Conservation (phyloP, 2,329 filamentous ascomycete genomes). For the Cadophora sp. region DNA sequence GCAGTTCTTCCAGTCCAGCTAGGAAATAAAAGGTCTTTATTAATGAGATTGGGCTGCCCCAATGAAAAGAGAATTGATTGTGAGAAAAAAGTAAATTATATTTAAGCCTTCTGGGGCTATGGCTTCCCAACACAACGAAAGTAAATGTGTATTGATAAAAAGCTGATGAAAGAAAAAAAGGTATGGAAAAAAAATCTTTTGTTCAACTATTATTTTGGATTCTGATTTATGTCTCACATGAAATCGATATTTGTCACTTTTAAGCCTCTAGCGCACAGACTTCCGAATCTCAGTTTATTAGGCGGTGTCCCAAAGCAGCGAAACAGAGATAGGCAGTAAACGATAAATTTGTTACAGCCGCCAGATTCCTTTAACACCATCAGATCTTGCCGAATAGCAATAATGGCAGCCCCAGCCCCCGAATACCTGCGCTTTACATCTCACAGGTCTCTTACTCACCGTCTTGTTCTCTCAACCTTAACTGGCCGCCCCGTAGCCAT, state of each 20-base stretch:
- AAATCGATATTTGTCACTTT: too few species aligned
- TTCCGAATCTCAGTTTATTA: too few species aligned
- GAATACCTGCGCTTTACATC: conserved; percentile 77
- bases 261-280: too few species aligned
- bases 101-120: background rate
- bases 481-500: conserved; percentile 90
- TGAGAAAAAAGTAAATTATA: background rate
- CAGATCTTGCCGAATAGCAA: conserved; percentile 8
- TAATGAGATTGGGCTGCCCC: background rate
- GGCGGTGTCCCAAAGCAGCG: background rate
- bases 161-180: too few species aligned
- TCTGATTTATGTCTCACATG: too few species aligned
- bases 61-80: background rate
- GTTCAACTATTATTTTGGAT: too few species aligned
- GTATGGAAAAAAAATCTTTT: too few species aligned
- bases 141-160: too few species aligned
- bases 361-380: background rate
- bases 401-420: conserved; percentile 43
- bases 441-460: conserved; percentile 81
- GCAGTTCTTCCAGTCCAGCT: conserved; percentile 32
- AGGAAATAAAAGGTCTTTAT: conserved; percentile 32
- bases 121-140: too few species aligned
- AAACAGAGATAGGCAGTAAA: background rate
- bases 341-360: background rate
- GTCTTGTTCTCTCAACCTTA: conserved; percentile 88